Evolutionary conservation across 768 basidiomycete species (phyloP).

Genomic region (Chlorophyllum brunneum): DNA sequence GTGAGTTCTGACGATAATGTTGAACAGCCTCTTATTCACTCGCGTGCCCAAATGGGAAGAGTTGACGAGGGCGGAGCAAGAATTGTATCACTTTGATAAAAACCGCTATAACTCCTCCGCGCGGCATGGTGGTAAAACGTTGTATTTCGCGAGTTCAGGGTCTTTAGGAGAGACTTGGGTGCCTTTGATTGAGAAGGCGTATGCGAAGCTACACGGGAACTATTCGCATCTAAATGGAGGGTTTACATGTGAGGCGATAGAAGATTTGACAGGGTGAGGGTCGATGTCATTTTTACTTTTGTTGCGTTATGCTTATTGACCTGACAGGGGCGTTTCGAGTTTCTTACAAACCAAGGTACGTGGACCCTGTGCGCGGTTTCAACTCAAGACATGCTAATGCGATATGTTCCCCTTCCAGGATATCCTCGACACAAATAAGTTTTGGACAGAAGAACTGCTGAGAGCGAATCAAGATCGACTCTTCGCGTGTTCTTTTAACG

Average conservation of each 20-base stretch:
- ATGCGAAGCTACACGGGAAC: slow-evolving; percentile 51
- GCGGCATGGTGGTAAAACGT: slow-evolving; percentile 41
- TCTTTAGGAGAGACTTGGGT: slow-evolving; percentile 52
- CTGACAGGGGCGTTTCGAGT: slow-evolving; percentile 39
- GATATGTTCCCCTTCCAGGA: slow-evolving; percentile 23
- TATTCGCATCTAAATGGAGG: slow-evolving; percentile 34
- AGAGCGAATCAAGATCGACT: slow-evolving; percentile 48
- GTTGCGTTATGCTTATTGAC: neutral
- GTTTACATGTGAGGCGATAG: slow-evolving; percentile 43
- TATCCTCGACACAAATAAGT: slow-evolving; percentile 45
- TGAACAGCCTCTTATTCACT: slow-evolving; percentile 41
- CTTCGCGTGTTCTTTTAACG: slow-evolving; percentile 48
- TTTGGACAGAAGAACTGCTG: slow-evolving; percentile 52
- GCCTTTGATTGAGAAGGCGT: slow-evolving; percentile 57
- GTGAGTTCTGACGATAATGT: neutral
- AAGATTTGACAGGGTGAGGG: slow-evolving; percentile 52
- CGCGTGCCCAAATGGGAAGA: slow-evolving; percentile 49
- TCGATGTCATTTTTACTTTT: neutral
- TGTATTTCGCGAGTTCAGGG: slow-evolving; percentile 49
- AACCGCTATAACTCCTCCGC: slow-evolving; percentile 41
- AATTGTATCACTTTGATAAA: slow-evolving; percentile 50
- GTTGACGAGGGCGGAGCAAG: slow-evolving; percentile 34
- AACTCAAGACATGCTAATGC: neutral
- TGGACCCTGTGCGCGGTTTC: neutral
- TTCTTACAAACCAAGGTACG: slow-evolving; percentile 37